Evolutionary conservation across 164 flowering plant genomes (phyloP).

Genomic region (Tetracentron sinense): DNA sequence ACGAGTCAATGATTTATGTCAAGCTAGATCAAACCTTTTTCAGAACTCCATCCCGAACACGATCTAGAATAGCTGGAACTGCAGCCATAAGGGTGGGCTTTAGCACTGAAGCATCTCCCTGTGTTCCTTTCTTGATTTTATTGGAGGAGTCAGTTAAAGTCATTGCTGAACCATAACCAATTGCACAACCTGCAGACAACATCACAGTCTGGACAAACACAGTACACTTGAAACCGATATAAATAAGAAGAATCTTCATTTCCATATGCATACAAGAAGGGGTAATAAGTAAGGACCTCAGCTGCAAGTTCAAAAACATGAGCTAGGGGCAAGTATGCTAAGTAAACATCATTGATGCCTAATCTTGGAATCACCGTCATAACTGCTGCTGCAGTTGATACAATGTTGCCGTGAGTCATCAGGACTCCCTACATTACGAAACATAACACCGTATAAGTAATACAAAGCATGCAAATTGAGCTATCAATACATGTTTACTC

Average conservation of each 20-base stretch:
- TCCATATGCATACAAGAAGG: slow-evolving; percentile 1
- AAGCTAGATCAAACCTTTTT: slow-evolving; percentile 57
- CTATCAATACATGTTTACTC: background rate
- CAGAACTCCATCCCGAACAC: slow-evolving; percentile 83
- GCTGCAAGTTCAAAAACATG: slow-evolving; percentile 92
- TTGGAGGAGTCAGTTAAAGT: slow-evolving; percentile 82
- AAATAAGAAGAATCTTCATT: background rate
- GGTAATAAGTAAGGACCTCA: slow-evolving; percentile 48
- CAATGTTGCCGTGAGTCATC: slow-evolving; percentile 89
- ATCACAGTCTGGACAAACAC: slow-evolving; percentile 57
- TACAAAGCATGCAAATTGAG: background rate
- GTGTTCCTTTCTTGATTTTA: slow-evolving; percentile 84
- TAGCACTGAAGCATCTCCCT: slow-evolving; percentile 70
- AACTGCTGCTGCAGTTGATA: slow-evolving; percentile 84
- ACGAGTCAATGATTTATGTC: background rate
- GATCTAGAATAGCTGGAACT: slow-evolving; percentile 96
- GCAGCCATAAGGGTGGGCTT: slow-evolving; percentile 84
- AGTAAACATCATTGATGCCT: slow-evolving; percentile 54
- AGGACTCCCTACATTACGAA: slow-evolving; percentile 67
- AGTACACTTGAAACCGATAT: slow-evolving; percentile 3
- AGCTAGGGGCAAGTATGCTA: slow-evolving; percentile 93
- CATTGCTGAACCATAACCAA: slow-evolving; percentile 87
- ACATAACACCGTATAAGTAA: background rate
- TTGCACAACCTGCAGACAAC: slow-evolving; percentile 56
- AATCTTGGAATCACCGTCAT: slow-evolving; percentile 60